These are phyloP conservation scores for Pueraria montana DNA, from an alignment of 306 rosid species.

Conservation along the genomic window DNA sequence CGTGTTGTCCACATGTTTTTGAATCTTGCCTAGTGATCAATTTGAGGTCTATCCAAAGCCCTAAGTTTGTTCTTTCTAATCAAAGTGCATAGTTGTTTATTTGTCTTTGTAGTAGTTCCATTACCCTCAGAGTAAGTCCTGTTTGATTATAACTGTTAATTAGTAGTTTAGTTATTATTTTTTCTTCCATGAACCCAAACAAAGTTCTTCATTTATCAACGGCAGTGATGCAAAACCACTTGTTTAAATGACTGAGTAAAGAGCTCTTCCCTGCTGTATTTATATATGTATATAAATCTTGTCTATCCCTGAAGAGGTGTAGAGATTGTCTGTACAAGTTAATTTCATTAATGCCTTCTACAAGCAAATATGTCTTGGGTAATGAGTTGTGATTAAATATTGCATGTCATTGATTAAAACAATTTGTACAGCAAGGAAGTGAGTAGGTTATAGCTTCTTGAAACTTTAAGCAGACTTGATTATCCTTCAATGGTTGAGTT, in stretches of 20 bases:
- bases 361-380: neutral
- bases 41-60: constrained; percentile 16
- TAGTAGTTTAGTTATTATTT: constrained; percentile 13
- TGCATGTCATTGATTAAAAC: neutral
- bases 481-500: constrained; percentile 7
- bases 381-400: constrained; percentile 7
- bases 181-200: constrained; percentile 23
- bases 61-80: constrained; percentile 31
- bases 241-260: constrained; percentile 24
- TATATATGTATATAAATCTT: neutral
- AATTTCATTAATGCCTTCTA: constrained; percentile 21
- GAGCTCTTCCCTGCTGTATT: constrained; percentile 14
- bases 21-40: constrained; percentile 10
- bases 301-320: constrained; percentile 1
- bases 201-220: constrained; percentile 28
- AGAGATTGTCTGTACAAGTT: constrained; percentile 19
- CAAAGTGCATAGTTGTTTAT: constrained; percentile 28
- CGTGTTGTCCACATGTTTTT: constrained; percentile 41
- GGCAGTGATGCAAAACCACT: constrained; percentile 1
- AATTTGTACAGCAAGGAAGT: neutral
- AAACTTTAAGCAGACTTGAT: constrained; percentile 28
- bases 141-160: neutral
- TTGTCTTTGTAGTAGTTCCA: constrained; percentile 16
- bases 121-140: constrained; percentile 7
- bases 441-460: constrained; percentile 23